These are phyloP conservation scores for Cladophialophora carrionii DNA, from an alignment of 2,329 filamentous ascomycete genomes.

Conservation along the genomic window DNA sequence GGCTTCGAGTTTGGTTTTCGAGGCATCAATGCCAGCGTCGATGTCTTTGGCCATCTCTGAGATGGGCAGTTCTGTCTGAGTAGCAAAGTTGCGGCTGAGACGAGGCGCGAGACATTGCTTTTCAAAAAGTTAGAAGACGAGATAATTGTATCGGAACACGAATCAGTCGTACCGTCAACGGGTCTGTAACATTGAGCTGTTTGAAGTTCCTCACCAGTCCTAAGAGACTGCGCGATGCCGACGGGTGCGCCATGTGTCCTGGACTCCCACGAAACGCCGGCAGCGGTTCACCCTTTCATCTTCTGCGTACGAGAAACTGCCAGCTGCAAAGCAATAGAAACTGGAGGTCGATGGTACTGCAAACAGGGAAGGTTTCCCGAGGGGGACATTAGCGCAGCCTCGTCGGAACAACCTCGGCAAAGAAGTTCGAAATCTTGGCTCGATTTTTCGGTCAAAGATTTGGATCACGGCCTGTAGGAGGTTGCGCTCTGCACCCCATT, in stretches of 20 bases:
- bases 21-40: constrained; percentile 31
- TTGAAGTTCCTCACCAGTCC: constrained; percentile 32
- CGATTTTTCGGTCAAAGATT: constrained; percentile 11
- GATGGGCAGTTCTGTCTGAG: constrained; percentile 47
- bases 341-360: background rate
- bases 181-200: constrained; percentile 43
- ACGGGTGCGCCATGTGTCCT: constrained; percentile 31
- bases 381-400: background rate
- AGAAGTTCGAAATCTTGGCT: constrained; percentile 9
- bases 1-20: constrained; percentile 36
- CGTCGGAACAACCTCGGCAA: constrained; percentile 1
- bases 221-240: constrained; percentile 32
- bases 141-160: background rate
- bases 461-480: background rate
- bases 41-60: constrained; percentile 27
- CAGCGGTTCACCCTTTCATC: background rate
- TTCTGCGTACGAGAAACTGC: background rate
- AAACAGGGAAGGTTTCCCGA: background rate
- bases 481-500: background rate
- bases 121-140: constrained; percentile 36
- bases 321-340: background rate
- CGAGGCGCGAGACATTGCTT: constrained; percentile 52
- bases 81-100: constrained; percentile 54
- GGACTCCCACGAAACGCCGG: background rate
- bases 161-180: constrained; percentile 43